These are phyloP conservation scores for Thraustotheca clavata DNA, from an alignment of 352 stramenopile genomes.

Conservation along the genomic window DNA sequence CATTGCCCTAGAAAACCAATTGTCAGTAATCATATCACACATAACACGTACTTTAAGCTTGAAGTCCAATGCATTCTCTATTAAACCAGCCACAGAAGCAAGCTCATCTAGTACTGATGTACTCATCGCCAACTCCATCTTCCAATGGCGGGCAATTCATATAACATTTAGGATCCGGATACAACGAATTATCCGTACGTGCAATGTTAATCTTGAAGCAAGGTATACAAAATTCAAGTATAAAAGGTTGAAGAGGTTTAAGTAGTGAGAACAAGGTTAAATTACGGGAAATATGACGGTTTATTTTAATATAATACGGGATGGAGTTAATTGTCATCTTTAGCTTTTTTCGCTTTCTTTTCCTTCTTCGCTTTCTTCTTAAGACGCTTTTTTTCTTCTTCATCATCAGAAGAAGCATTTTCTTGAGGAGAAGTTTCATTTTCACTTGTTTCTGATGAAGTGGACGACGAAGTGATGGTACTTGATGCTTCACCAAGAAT, in stretches of 20 bases:
- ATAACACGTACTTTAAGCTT: slow-evolving; percentile 50
- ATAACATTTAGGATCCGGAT: neutral
- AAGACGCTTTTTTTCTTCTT: slow-evolving; percentile 11
- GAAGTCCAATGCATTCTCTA: slow-evolving; percentile 75
- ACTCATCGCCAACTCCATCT: neutral
- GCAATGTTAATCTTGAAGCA: no score
- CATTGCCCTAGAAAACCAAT: slow-evolving; percentile 43
- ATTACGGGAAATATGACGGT: neutral
- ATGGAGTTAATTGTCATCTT: neutral
- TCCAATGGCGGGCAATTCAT: slow-evolving; percentile 7
- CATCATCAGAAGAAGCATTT: neutral
- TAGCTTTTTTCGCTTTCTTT: slow-evolving; percentile 20
- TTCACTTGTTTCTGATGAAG: neutral
- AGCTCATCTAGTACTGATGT: slow-evolving; percentile 42
- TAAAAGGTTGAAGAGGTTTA: no score
- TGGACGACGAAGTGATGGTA: neutral
- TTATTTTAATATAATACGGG: neutral
- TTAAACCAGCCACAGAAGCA: slow-evolving; percentile 64
- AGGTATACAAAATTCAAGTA: neutral
- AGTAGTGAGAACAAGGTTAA: neutral
- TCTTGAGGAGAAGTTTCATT: neutral
- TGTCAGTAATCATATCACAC: neutral
- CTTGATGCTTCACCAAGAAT: slow-evolving; percentile 73
- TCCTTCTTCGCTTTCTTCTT: slow-evolving; percentile 19
- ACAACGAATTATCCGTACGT: neutral